Evolutionary conservation across 108 stramenopile species (phyloP), one percentile per base, ranked within the genome.

Genomic region (Parietichytrium sp.): DNA sequence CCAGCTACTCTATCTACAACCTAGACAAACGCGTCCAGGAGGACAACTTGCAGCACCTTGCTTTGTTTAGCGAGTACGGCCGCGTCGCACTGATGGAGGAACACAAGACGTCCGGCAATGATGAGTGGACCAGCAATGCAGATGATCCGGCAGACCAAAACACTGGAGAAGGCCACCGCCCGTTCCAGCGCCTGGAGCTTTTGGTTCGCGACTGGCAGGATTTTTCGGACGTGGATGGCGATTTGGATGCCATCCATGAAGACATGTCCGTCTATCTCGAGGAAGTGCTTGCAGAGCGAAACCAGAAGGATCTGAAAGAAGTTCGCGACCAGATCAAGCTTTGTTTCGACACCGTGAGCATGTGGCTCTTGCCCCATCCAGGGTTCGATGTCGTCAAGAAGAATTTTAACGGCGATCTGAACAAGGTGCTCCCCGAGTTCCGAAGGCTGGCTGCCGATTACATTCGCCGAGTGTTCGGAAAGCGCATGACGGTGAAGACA

Each of bases 201-300:
- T 85, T 99, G 20, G 95, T 99, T 30, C 93, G 98, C 42, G 98
- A 99, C 89, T 98, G 97, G 96, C 95, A 96, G 82, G 94, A 96
- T 83, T 95, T 94, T 85, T 92, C 93, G 52, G 83, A 25, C 47
- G 80, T 78, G 25, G 30, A 88, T 27, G 92, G 95, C 47, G 31
- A 29, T 0, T 87, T 90, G 79, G 91, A 87, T 23, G 85, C 55
- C 33, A 94, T 95, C 88, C 92, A 92, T 54, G 87, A 91, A 23
- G 91, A 93, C 85, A 96, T 96, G 95, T 81, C 85, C 13, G 85
- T 88, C 27, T 97, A 98, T 81, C 87, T 97, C 20, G 89, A 89
- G 16, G 84, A 91, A 48, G 94, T 94, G 10, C 90, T 96, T 52
- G 85, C 90, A 7, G 90, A 88, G 79, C 90, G 95, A 20, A 89